Evolutionary conservation across 352 stramenopile species (phyloP), one percentile per base, ranked within the genome.

Genomic region (Peronospora farinosa): DNA sequence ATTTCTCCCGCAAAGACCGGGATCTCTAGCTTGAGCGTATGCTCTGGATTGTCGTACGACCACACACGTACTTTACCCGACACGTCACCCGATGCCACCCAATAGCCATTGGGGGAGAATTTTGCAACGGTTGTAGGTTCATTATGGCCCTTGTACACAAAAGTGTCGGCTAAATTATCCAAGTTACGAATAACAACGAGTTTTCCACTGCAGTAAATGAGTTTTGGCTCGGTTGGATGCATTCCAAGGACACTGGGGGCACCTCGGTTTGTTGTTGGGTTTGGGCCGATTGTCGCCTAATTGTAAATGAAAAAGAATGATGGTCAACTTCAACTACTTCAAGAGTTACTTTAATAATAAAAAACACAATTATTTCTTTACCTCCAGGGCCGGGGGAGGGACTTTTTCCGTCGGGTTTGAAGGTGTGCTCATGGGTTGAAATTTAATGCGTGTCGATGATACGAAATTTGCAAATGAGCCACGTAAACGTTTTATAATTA

Each of bases 41-140:
- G 95, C 63, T 99, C 93, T 42, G 93, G 89, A 69, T 98, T 97
- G 72, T 98, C 95, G 54, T 92, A 97, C 23, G 92, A 92, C 96
- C 96, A 99, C 36, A 98, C 78, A 19, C 96, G 88, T 3, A 98
- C 72, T 60, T 95, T 95, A 52, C 93, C 93, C 13, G 81, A 84
- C 19, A 74, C 59, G 51, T 98, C 93, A 15, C 79, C 92, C 8
- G 81, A 96, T 19, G 87, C 86, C 31, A 98, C 86, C 80, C 95
- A 99, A 51, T 88, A 97, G 36, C 96, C 96, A 37, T 81, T 96
- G 0, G 95, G 93, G 13, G 84, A 96, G 63, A 99, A 97, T 67
- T 96, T 95, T 47, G 87, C 88, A 16, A 92, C 84, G 0, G 90
- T 97, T 11, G 91, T 96, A 13, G 69, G 69, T 33, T 94, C 78